A percentile compares a stretch with the other conserved stretches of the same genome.
Conservation (phyloP, 2,329 filamentous ascomycete species). For the Cladosporium sp. region DNA sequence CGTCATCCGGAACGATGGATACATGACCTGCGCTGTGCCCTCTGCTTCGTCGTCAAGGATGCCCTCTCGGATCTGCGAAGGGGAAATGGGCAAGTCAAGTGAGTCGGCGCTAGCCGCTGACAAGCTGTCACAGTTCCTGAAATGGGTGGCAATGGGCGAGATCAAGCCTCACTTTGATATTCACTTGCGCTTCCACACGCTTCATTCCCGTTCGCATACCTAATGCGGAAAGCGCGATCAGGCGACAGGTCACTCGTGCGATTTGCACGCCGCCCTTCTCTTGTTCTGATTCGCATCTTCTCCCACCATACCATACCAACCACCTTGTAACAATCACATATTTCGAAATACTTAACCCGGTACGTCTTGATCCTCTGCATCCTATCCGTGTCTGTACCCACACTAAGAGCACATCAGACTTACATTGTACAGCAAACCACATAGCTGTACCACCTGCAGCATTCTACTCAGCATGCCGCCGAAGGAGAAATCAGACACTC, state of each 20-base stretch:
- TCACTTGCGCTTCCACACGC: neutral
- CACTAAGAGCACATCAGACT: neutral
- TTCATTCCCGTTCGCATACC: neutral
- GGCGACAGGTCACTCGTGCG: neutral
- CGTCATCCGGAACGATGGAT: no score
- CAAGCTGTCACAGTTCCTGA: no score
- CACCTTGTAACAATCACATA: neutral
- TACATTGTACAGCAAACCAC: neutral
- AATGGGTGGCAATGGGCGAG: no score
- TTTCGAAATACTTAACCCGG: no score
- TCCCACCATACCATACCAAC: neutral
- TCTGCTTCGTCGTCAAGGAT: no score
- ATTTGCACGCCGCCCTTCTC: neutral
- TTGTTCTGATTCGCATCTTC: neutral
- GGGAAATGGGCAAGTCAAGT: no score
- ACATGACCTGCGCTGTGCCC: no score
- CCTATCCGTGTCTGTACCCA: no score
- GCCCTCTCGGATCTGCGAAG: no score
- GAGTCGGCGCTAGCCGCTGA: no score
- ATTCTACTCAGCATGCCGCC: neutral
- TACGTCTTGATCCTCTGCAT: no score
- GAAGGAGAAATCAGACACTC: neutral
- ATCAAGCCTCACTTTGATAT: neutral
- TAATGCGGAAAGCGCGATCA: neutral
- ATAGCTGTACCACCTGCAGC: neutral